phyloP scores from a whole-genome alignment of 1,139 yeast genomes.

The Eremothecium cymbalariae region DNA sequence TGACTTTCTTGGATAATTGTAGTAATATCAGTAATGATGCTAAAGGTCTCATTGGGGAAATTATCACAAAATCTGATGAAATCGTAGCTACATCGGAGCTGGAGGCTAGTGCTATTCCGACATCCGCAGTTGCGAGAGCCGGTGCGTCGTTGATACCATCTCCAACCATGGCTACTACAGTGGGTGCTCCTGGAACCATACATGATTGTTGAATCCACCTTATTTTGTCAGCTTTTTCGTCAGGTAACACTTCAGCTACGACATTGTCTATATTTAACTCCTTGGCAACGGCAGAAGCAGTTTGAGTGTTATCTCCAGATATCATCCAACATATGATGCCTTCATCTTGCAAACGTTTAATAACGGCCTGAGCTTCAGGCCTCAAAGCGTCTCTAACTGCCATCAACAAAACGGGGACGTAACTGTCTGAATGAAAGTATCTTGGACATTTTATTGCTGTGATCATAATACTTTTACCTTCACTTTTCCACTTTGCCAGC shows the following conservation, averaged over 20 bases:
- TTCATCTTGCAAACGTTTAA: conserved; percentile 38
- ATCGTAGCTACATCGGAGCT: conserved; percentile 55
- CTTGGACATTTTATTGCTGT: conserved; percentile 39
- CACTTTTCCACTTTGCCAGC: conserved; percentile 48
- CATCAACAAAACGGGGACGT: conserved; percentile 40
- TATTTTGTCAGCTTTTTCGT: conserved; percentile 57
- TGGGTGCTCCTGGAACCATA: conserved; percentile 16
- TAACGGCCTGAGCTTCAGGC: conserved; percentile 49
- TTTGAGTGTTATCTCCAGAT: conserved; percentile 57
- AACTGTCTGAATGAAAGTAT: conserved; percentile 30
- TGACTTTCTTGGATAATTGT: conserved; percentile 40
- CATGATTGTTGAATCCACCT: conserved; percentile 42
- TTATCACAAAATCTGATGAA: conserved; percentile 48
- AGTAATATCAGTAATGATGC: conserved; percentile 43
- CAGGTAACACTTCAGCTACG: conserved; percentile 68
- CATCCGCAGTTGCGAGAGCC: conserved; percentile 51
- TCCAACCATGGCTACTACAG: conserved; percentile 52
- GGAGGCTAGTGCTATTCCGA: conserved; percentile 51
- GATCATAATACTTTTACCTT: conserved; percentile 56
- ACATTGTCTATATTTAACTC: conserved; percentile 58
- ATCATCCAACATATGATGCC: conserved; percentile 56
- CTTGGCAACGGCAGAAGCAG: conserved; percentile 60
- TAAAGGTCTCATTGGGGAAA: conserved; percentile 38
- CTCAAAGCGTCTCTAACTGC: conserved; percentile 62
- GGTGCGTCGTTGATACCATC: conserved; percentile 63